Percentiles rank a stretch among this genome's conserved stretches.
phyloP scores from a whole-genome alignment of 345 rosid species.

The Eucalyptus curtisii region DNA sequence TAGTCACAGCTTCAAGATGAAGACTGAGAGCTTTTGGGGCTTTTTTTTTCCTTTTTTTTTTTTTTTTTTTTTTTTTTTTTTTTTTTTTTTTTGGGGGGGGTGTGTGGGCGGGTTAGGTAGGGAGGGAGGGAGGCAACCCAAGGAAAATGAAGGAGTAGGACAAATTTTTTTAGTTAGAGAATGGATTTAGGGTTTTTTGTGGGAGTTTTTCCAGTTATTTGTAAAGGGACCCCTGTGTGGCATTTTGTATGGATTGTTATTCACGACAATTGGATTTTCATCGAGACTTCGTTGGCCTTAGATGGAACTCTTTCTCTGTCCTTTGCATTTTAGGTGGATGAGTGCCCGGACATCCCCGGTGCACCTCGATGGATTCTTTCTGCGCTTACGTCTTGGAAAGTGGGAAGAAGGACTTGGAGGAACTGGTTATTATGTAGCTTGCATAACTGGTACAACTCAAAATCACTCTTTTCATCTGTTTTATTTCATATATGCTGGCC shows the following conservation, averaged over 20 bases:
- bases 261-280: background rate
- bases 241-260: background rate
- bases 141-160: background rate
- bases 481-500: background rate
- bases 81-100: background rate
- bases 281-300: background rate
- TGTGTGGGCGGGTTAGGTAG: fast-evolving
- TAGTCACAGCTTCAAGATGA: background rate
- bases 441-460: conserved; percentile 47
- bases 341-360: conserved; percentile 26
- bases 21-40: background rate
- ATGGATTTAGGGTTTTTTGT: background rate
- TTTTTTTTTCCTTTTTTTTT: no score
- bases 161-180: background rate
- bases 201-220: background rate
- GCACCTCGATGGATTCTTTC: conserved; percentile 59
- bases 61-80: no score
- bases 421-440: conserved; percentile 66
- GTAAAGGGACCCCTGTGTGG: background rate
- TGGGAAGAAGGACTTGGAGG: conserved; percentile 65
- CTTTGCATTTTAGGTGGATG: conserved; percentile 39
- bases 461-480: background rate
- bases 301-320: background rate
- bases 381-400: conserved; percentile 77
- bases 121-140: background rate